These are phyloP conservation scores for Microbotryum scabiosae DNA, from an alignment of 1,284 basidiomycete genomes.

Conservation along the genomic window DNA sequence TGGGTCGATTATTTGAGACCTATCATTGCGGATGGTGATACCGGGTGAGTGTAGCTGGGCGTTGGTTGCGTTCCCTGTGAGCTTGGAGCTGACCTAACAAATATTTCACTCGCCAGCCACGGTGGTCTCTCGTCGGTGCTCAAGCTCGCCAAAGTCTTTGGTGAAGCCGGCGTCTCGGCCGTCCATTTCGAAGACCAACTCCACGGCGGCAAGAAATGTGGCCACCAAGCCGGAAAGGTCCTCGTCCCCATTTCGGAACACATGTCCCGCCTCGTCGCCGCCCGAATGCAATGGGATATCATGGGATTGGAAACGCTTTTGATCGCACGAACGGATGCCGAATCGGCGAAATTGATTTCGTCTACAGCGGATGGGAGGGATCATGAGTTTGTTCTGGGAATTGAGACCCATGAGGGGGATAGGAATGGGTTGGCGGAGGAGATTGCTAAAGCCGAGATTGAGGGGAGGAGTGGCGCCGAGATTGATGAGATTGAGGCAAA, in stretches of 20 bases:
- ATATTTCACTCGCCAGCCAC: too few species aligned
- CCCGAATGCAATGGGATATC: constrained; percentile 80
- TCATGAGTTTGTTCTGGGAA: constrained; percentile 60
- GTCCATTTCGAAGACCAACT: constrained; percentile 89
- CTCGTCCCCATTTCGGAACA: constrained; percentile 81
- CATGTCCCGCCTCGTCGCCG: constrained; percentile 67
- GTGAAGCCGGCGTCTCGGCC: constrained; percentile 78
- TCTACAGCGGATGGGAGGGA: constrained; percentile 72
- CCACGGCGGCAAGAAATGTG: constrained; percentile 88
- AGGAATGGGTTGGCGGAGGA: constrained; percentile 54
- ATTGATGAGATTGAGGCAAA: constrained; percentile 67
- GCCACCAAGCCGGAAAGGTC: constrained; percentile 88
- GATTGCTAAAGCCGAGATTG: constrained; percentile 61
- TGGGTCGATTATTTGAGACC: constrained; percentile 78
- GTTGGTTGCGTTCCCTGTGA: too few species aligned
- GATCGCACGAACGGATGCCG: constrained; percentile 85
- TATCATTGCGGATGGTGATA: constrained; percentile 90
- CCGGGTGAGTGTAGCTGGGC: constrained; percentile 53
- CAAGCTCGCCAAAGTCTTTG: constrained; percentile 89
- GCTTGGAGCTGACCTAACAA: too few species aligned
- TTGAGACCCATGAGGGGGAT: constrained; percentile 43
- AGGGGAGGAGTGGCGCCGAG: constrained; percentile 59
- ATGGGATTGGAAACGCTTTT: constrained; percentile 78
- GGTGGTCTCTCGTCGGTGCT: constrained; percentile 91
- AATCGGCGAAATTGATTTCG: constrained; percentile 77